Percentiles rank a stretch among this genome's conserved stretches.
Conservation (phyloP, 768 basidiomycete species). For the Boletus subparvulus region DNA sequence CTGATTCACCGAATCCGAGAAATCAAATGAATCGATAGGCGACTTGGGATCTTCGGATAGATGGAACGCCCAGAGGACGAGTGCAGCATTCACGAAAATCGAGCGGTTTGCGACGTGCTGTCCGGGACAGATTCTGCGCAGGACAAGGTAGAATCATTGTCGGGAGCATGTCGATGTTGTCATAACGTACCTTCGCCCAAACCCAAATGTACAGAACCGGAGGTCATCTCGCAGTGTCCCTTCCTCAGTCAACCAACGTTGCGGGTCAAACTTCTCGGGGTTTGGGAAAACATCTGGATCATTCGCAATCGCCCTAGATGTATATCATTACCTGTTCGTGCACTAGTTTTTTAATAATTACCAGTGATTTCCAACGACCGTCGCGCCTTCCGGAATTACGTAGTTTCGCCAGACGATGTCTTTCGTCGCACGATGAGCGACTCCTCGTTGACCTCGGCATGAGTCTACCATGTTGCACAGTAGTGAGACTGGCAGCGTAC, state of each 20-base stretch:
- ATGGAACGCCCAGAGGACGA: conserved; percentile 6
- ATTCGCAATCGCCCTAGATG: conserved; percentile 6
- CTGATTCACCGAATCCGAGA: background rate
- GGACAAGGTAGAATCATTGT: background rate
- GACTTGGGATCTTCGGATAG: background rate
- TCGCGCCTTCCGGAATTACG: conserved; percentile 7
- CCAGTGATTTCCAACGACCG: conserved; percentile 4
- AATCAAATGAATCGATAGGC: background rate
- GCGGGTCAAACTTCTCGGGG: conserved; percentile 4
- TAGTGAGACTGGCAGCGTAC: background rate
- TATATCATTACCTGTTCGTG: background rate
- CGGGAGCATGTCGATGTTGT: too few species aligned
- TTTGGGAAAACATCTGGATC: conserved; percentile 4
- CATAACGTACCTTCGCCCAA: conserved; percentile 3
- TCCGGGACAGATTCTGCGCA: conserved; percentile 3
- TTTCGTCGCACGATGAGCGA: conserved; percentile 5
- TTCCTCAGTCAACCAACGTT: conserved; percentile 2
- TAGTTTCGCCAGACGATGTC: conserved; percentile 6
- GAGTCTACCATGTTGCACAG: background rate
- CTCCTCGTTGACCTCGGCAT: background rate
- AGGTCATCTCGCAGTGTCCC: conserved; percentile 1
- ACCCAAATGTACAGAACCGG: conserved; percentile 8
- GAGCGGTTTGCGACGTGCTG: conserved; percentile 5
- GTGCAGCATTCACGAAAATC: background rate
- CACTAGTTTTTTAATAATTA: background rate